These are phyloP conservation scores for Suhomyces panamericanus DNA, from an alignment of 1,139 yeast species.

Conservation along the genomic window DNA sequence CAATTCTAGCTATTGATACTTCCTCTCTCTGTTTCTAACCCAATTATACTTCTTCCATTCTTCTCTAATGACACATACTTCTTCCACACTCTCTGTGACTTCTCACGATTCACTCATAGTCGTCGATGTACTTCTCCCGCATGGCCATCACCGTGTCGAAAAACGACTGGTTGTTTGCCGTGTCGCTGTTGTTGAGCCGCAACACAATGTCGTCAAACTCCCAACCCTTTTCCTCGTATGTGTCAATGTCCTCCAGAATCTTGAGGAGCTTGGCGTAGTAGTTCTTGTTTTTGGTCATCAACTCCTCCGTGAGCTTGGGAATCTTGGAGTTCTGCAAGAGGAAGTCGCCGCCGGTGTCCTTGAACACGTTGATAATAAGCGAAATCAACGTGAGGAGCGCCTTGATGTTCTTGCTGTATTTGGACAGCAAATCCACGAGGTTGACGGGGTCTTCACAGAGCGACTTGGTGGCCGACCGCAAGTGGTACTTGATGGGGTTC, in stretches of 20 bases:
- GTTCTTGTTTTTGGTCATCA: conserved; percentile 24
- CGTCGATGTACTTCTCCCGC: conserved; percentile 31
- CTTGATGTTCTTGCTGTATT: conserved; percentile 22
- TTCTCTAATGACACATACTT: no score
- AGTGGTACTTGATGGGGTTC: conserved; percentile 52
- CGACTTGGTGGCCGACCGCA: conserved; percentile 42
- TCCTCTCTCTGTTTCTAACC: no score
- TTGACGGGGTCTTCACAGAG: conserved; percentile 40
- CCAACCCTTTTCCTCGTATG: conserved; percentile 43
- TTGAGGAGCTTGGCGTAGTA: conserved; percentile 27
- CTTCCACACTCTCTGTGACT: not conserved
- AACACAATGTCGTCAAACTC: conserved; percentile 40
- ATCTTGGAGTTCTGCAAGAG: conserved; percentile 45
- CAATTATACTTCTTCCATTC: no score
- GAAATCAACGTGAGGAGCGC: conserved; percentile 33
- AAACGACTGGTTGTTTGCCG: conserved; percentile 17
- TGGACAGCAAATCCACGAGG: conserved; percentile 36
- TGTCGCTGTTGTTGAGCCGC: conserved; percentile 27
- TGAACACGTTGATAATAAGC: conserved; percentile 31
- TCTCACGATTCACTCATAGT: conserved; percentile 23
- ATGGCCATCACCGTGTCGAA: conserved; percentile 29
- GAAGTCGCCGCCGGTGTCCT: conserved; percentile 40
- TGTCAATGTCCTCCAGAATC: conserved; percentile 27
- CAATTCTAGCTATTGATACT: no score
- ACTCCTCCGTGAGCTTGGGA: conserved; percentile 35